phyloP scores from a whole-genome alignment of 2,329 filamentous ascomycete species.

The Zymoseptoria crescenta region DNA sequence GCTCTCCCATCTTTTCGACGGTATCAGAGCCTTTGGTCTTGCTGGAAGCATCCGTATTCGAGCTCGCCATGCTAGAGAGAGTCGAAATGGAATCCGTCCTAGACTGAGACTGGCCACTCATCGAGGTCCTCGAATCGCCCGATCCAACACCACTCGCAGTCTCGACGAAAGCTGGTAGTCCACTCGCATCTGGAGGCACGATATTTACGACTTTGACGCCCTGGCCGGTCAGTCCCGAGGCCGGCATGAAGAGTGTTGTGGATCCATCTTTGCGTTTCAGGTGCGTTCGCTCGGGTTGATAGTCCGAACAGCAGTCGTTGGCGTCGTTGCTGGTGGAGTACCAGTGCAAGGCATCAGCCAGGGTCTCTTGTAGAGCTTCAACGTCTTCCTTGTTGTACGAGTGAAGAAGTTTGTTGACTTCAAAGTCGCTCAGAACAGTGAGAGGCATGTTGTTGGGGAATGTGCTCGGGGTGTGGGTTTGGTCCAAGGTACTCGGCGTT shows the following conservation, averaged over 20 bases:
- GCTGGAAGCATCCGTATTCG: slow-evolving; percentile 8
- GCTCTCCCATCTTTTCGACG: slow-evolving; percentile 16
- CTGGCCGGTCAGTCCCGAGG: slow-evolving; percentile 50
- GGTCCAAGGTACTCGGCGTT: no score
- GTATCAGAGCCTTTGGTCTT: slow-evolving; percentile 19
- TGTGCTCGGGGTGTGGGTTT: not conserved
- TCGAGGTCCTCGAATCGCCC: slow-evolving; percentile 22
- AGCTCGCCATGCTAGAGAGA: slow-evolving; percentile 12
- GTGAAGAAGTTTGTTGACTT: slow-evolving; percentile 49
- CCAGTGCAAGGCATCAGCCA: slow-evolving; percentile 54
- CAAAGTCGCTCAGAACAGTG: slow-evolving; percentile 50
- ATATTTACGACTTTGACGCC: slow-evolving; percentile 60
- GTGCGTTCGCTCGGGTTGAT: slow-evolving; percentile 54
- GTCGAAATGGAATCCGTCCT: slow-evolving; percentile 26
- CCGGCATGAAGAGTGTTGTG: slow-evolving; percentile 61
- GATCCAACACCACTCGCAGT: slow-evolving; percentile 19
- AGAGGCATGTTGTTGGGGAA: slow-evolving; percentile 43
- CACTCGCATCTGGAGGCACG: slow-evolving; percentile 28
- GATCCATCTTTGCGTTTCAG: slow-evolving; percentile 54
- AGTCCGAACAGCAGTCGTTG: slow-evolving; percentile 50
- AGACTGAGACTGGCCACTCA: slow-evolving; percentile 16
- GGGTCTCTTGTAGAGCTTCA: slow-evolving; percentile 47
- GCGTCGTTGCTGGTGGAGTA: slow-evolving; percentile 56
- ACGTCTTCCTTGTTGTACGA: slow-evolving; percentile 51
- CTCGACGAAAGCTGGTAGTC: slow-evolving; percentile 19